Base-by-base conservation (phyloP, 257 asterid species). In the Fraxinus excelsior region DNA sequence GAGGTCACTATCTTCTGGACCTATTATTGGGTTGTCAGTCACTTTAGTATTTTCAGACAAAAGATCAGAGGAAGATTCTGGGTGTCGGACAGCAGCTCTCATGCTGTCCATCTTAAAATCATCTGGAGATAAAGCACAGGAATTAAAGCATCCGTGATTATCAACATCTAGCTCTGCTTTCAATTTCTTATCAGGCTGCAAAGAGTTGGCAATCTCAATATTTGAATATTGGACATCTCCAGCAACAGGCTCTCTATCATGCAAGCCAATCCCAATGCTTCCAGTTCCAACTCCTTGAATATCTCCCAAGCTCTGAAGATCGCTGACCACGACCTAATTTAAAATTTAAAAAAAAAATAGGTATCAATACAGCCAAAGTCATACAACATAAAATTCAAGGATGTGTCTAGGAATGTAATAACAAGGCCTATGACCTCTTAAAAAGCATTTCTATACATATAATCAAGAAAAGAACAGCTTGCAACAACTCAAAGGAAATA, bases 161-260 rank as follows among this genome's bases (percentile, higher is more conserved):
- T 78, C 85, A 79, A 78, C 67, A 79, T 76, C 80, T 28, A 71
- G 73, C 79, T 87, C 91, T 4, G 79, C 74, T 81, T 86, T 85
- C 78, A 79, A 75, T 85, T 88, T 84, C 82, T 82, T 87, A 81
- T 81, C 84, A 69, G 84, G 88, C 77, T 76, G 82, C 35, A 40
- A 69, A 80, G 89, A 82, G 80, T 80, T 86, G 70, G 79, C 71
- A 56, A 78, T 81, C 28, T 87, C 90, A 71, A 77, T 71, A 69
- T 79, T 85, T 51, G 86, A 80, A 77, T 76, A 81, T 53, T 75
- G 89, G 67, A 79, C 78, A 71, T 80, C 86, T 78, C 78, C 83
- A 79, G 72, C 84, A 71, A 79, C 53, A 35, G 86, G 80, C 74
- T 83, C 88, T 83, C 76, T 84, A 71, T 71, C 83, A 73, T 49